Evolutionary conservation across 129 eudicot species (phyloP), one percentile per base, ranked within the genome.

Genomic region (Artemisia annua): DNA sequence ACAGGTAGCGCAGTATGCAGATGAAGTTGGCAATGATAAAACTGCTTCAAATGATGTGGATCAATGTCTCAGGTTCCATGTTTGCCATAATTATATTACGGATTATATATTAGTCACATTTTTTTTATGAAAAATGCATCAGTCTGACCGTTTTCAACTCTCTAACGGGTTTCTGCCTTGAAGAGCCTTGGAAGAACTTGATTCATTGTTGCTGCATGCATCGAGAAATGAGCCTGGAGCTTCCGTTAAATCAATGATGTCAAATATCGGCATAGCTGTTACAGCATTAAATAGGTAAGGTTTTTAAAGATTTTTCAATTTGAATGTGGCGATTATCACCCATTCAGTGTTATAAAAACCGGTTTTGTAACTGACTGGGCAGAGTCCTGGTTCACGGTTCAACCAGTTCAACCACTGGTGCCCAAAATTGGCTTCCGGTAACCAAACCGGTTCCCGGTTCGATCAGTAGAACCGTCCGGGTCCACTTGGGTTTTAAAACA

Each of bases 1-100:
- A 58, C 86, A 93, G 97, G 96, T 93, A 56, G 98, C 97, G 75
- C 84, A 93, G 51, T 93, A 93, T 81, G 98, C 98, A 71, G 78
- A 90, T 52, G 97, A 89, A 53, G 81, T 52, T 78, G 98, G 89
- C 18, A 84, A 85, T 72, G 91, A 85, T 26, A 84, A 85, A 79
- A 72, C 83, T 68, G 96, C 98, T 66, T 72, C 79, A 79, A 83
- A 66, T 52, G 77, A 81, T 82, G 98, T 93, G 72, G 95, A 93
- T 84, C 88, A 83, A 76, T 93, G 98, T 78, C 86, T 93, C 66
- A 88, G 96, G 98, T 93, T 84, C 51, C 56, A 68, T 12, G 48
- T 49, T 74, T 24, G 46, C 32, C 20, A 51, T 48, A 15, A 69
- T 39, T 26, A 46, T 70, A 18, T 10, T 20, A 20, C 24, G 1